Evolutionary conservation across 768 basidiomycete genomes (phyloP).

Genomic region (Tulasnella sp.): DNA sequence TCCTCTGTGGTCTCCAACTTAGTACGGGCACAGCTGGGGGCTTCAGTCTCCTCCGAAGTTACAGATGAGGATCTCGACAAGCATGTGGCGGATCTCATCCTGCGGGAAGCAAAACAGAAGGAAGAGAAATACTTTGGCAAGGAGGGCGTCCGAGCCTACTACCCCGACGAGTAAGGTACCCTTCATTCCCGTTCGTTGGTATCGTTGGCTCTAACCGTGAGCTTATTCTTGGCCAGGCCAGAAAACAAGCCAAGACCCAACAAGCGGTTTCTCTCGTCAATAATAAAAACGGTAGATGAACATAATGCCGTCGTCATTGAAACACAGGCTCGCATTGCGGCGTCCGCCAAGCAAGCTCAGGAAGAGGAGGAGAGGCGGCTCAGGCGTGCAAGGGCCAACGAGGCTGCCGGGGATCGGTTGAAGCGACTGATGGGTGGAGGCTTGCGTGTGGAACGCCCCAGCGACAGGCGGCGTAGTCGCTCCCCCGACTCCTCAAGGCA

Average conservation of each 20-base stretch:
- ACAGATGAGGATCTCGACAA: constrained; percentile 85
- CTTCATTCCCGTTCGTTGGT: constrained; percentile 31
- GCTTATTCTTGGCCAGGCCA: constrained; percentile 41
- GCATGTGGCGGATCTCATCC: constrained; percentile 86
- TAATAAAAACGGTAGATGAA: constrained; percentile 91
- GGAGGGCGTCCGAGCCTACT: constrained; percentile 74
- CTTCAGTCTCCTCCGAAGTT: constrained; percentile 54
- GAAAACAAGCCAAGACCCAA: constrained; percentile 70
- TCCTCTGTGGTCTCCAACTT: constrained; percentile 82
- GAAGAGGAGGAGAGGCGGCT: constrained; percentile 34
- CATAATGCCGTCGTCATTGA: constrained; percentile 78
- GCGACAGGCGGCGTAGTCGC: constrained; percentile 1
- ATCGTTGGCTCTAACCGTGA: not conserved
- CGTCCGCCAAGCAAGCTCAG: constrained; percentile 33
- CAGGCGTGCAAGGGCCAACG: constrained; percentile 63
- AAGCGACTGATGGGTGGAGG: constrained; percentile 42
- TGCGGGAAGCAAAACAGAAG: constrained; percentile 90
- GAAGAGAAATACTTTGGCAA: constrained; percentile 67
- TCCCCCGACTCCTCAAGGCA: not conserved
- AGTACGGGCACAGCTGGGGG: constrained; percentile 73
- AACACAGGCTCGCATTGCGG: constrained; percentile 39
- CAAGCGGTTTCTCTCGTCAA: constrained; percentile 49
- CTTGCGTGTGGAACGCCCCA: constrained; percentile 24
- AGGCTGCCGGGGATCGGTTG: constrained; percentile 64
- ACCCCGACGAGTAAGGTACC: constrained; percentile 51